Evolutionary conservation across 805 yeast species (phyloP), one percentile per base, ranked within the genome.

Genomic region (Yarrowia sp.): DNA sequence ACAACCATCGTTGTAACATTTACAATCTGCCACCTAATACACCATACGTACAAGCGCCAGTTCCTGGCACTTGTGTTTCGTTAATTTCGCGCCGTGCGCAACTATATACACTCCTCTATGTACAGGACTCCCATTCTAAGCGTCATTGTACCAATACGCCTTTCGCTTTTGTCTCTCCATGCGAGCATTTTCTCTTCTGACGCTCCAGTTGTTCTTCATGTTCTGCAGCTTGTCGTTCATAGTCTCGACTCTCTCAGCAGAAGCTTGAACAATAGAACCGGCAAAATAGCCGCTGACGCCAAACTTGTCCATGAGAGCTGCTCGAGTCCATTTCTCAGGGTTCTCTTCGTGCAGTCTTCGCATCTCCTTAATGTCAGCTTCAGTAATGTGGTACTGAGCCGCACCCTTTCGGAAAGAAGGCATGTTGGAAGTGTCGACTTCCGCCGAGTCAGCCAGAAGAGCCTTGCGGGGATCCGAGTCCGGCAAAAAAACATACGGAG

Each of bases 401-500:
- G 77, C 77, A 11, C 72, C 74, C 49, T 73, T 70, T 24, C 71
- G 61, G 12, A 77, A 74, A 8, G 77, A 73, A 24, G 84, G 85
- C 68, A 77, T 74, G 38, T 30, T 58, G 26, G 43, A 5, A 24
- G 36, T 19, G n/a, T 46, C 64, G 22, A 8, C 12, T 2, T 7
- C 1, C 17, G 65, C 61, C 17, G 51, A 35, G 16, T 17, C 41
- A 5, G 62, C 65, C 10, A 70, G 68, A 71, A 71, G 72, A 28
- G 46, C 66, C 51, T 61, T 65, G 68, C 95, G 81, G 46, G 85
- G 84, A 71, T 89, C 90, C 44, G 74, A 75, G 6, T 76, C 68
- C 11, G 95, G 91, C 65, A 90, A 74, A 73, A 90, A 90, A 2
- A 86, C 84, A 62, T 80, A 80, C 17, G 96, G 96, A 2, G 95